Evolutionary conservation across 257 asterid genomes (phyloP).

Genomic region (Fraxinus cuspidata): DNA sequence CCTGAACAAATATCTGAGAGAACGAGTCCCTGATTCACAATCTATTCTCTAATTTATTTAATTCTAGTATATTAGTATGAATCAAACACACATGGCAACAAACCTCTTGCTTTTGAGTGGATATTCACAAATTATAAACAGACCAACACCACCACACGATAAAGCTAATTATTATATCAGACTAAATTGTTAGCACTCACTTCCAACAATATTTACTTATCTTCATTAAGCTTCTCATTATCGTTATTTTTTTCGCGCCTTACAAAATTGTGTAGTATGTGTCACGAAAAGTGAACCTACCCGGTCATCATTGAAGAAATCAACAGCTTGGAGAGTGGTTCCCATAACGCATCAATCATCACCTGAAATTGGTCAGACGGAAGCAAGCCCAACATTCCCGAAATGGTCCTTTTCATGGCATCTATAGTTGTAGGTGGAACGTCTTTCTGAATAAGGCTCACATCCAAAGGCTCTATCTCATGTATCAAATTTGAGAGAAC

Average conservation of each 20-base stretch:
- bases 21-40: neutral
- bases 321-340: constrained; percentile 82
- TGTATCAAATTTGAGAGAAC: constrained; percentile 61
- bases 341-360: constrained; percentile 84
- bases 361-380: constrained; percentile 96
- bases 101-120: neutral
- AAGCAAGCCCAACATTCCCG: constrained; percentile 91
- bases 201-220: neutral
- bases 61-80: neutral
- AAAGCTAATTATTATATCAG: neutral
- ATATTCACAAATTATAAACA: neutral
- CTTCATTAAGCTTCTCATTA: neutral
- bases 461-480: constrained; percentile 97
- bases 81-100: neutral
- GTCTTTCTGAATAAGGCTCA: constrained; percentile 87
- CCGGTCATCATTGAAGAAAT: constrained; percentile 96
- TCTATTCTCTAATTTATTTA: neutral
- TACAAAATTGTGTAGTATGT: neutral
- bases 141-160: neutral
- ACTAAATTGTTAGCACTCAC: neutral
- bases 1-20: neutral
- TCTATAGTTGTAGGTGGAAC: constrained; percentile 79
- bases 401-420: constrained; percentile 95
- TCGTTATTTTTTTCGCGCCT: neutral
- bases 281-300: constrained; percentile 37